Conservation (phyloP, 352 stramenopile genomes). For the Globisporangium perplexum region DNA sequence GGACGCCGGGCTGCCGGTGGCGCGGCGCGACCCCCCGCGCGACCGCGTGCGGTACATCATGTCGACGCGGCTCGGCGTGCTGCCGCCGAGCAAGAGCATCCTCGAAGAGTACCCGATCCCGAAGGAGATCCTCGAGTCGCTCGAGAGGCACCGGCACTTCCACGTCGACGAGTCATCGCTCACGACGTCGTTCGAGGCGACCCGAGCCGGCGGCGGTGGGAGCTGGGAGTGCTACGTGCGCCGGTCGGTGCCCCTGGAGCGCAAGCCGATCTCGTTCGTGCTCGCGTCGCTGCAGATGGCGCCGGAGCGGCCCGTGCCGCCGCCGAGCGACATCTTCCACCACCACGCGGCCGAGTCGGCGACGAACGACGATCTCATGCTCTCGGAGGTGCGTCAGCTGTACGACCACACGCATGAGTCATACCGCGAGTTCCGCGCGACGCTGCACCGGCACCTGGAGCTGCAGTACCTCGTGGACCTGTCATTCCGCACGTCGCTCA, state of each 20-base stretch:
- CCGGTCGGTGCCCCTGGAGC: slow-evolving; percentile 52
- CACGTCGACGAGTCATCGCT: slow-evolving; percentile 57
- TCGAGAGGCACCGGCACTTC: slow-evolving; percentile 59
- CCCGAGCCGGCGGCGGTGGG: slow-evolving; percentile 9
- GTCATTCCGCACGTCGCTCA: slow-evolving; percentile 59
- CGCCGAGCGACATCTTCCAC: slow-evolving; percentile 61
- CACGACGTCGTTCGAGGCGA: slow-evolving; percentile 49
- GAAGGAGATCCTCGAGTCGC: slow-evolving; percentile 55
- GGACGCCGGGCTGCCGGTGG: slow-evolving; percentile 25
- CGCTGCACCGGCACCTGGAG: slow-evolving; percentile 54
- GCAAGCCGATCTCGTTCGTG: slow-evolving; percentile 66
- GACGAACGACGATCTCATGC: slow-evolving; percentile 46
- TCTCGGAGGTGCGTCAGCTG: slow-evolving; percentile 57
- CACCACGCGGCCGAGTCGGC: slow-evolving; percentile 39
- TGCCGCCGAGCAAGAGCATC: slow-evolving; percentile 57
- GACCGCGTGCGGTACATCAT: slow-evolving; percentile 69
- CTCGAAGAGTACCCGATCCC: slow-evolving; percentile 70
- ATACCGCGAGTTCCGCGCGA: slow-evolving; percentile 50
- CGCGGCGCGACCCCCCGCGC: slow-evolving; percentile 26
- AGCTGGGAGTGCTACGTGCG: slow-evolving; percentile 63
- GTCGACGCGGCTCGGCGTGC: slow-evolving; percentile 40
- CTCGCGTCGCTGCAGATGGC: slow-evolving; percentile 48
- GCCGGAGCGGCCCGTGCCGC: slow-evolving; percentile 34
- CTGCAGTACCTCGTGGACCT: slow-evolving; percentile 62
- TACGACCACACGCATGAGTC: slow-evolving; percentile 62